These are phyloP conservation scores for Herpetospermum pedunculosum DNA, from an alignment of 306 rosid species.

Conservation along the genomic window DNA sequence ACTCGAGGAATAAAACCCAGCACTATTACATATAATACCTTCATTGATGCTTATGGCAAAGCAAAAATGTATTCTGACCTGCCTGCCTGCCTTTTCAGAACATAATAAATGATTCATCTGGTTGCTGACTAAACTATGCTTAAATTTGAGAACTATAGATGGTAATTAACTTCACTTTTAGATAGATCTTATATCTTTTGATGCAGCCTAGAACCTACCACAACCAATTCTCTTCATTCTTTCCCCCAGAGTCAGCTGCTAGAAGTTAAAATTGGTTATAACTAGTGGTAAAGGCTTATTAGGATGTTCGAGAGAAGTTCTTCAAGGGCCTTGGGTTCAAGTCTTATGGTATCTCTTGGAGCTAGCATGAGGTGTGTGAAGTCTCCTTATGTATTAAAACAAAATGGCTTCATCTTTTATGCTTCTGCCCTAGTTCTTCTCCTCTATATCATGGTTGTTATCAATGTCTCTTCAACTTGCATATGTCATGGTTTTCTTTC, in stretches of 20 bases:
- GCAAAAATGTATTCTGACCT: constrained; percentile 50
- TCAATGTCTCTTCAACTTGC: not conserved
- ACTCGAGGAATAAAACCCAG: constrained; percentile 59
- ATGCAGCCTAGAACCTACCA: not conserved
- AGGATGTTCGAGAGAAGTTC: not conserved
- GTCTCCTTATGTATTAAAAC: not conserved
- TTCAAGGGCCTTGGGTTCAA: not conserved
- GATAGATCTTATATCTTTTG: not conserved
- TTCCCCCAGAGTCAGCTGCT: not conserved
- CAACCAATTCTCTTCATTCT: not conserved
- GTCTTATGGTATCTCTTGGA: not conserved
- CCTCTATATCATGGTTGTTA: not conserved
- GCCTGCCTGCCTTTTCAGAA: constrained; percentile 12
- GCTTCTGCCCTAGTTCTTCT: not conserved
- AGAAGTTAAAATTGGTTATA: not conserved
- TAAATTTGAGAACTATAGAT: not conserved
- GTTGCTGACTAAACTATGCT: constrained; percentile 19
- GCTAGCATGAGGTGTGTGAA: not conserved
- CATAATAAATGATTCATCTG: constrained; percentile 18
- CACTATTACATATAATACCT: constrained; percentile 72
- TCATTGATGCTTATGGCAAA: constrained; percentile 85
- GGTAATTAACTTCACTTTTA: not conserved
- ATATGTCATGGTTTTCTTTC: not conserved
- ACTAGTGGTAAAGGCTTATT: not conserved
- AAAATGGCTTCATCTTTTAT: not conserved